Evolutionary conservation across 1,139 yeast genomes (phyloP).

Genomic region (Pneumocystis murina): DNA sequence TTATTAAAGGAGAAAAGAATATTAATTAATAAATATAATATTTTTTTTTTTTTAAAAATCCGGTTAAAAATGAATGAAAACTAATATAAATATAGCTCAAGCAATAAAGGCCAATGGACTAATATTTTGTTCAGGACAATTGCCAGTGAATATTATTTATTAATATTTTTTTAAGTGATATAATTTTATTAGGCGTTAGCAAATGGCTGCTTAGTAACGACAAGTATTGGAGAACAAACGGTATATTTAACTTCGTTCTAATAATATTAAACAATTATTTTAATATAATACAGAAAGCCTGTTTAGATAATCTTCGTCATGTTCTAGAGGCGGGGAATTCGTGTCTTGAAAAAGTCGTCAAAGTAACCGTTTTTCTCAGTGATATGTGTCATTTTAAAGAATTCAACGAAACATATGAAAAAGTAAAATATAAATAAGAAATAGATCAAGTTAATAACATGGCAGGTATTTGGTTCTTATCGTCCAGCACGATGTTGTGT

Average conservation of each 20-base stretch:
- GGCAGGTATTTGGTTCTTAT: constrained; percentile 29
- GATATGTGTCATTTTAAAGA: constrained; percentile 52
- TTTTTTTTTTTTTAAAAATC: too few species aligned
- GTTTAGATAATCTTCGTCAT: constrained; percentile 37
- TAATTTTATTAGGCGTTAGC: neutral
- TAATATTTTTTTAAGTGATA: neutral
- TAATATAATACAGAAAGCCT: constrained; percentile 15
- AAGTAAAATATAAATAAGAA: constrained; percentile 35
- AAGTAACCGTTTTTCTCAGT: constrained; percentile 65
- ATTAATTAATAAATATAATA: too few species aligned
- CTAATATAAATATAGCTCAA: neutral
- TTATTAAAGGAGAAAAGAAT: too few species aligned
- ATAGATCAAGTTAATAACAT: constrained; percentile 38
- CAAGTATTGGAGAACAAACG: too few species aligned
- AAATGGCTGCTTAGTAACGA: too few species aligned
- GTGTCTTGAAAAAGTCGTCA: constrained; percentile 56
- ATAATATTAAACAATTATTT: constrained; percentile 4
- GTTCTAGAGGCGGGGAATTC: constrained; percentile 67
- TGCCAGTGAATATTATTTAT: constrained; percentile 74
- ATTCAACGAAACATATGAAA: constrained; percentile 54
- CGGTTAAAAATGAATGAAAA: neutral
- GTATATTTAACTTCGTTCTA: too few species aligned
- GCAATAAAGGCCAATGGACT: constrained; percentile 31
- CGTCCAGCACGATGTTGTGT: too few species aligned
- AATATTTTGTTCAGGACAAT: constrained; percentile 87